phyloP scores from a whole-genome alignment of 1,139 yeast genomes.

The Pichia sp. region DNA sequence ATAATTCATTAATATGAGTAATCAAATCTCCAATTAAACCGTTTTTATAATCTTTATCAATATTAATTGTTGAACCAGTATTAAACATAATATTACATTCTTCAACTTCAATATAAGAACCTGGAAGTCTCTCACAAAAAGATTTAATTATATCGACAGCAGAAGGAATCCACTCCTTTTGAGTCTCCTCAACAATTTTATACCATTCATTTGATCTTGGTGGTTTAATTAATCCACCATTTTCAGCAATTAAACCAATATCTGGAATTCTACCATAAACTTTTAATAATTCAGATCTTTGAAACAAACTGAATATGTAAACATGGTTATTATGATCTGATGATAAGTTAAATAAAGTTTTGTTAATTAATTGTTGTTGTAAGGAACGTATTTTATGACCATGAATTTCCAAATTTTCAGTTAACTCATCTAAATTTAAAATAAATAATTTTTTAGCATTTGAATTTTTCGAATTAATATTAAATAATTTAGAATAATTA shows the following conservation, averaged over 20 bases:
- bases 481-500: conserved; percentile 33
- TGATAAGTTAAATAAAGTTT: conserved; percentile 44
- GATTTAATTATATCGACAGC: conserved; percentile 56
- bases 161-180: conserved; percentile 55
- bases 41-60: conserved; percentile 60
- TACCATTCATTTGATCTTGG: conserved; percentile 57
- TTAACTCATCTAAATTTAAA: conserved; percentile 43
- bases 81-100: conserved; percentile 74
- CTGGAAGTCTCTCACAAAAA: conserved; percentile 74
- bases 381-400: conserved; percentile 28
- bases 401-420: conserved; percentile 27
- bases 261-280: conserved; percentile 61
- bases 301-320: conserved; percentile 62
- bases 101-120: conserved; percentile 63
- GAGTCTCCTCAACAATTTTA: conserved; percentile 46
- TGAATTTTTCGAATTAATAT: conserved; percentile 1
- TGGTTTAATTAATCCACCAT: conserved; percentile 69
- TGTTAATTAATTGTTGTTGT: conserved; percentile 43
- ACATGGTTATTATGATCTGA: conserved; percentile 52
- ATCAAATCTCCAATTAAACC: conserved; percentile 78
- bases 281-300: conserved; percentile 58
- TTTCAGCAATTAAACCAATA: conserved; percentile 82
- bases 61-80: conserved; percentile 53
- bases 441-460: conserved; percentile 44
- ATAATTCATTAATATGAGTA: conserved; percentile 76